Evolutionary conservation across 179 eudicot species (phyloP), one percentile per base, ranked within the genome.

Genomic region (Vitellaria paradoxa): DNA sequence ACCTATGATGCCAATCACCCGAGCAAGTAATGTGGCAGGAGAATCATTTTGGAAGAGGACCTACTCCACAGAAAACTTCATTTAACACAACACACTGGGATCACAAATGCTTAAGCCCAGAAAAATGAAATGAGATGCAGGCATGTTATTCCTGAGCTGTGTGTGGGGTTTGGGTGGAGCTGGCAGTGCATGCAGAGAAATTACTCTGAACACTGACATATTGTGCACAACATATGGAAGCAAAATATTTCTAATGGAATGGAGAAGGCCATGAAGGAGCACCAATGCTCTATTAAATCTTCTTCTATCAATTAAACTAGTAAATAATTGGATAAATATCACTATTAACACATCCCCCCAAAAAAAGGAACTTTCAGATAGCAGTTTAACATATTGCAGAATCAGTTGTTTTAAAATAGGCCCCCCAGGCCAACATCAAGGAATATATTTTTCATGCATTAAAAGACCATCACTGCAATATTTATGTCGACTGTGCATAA

Each of bases 1-100:
- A 75, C 98, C 88, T 45, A 96, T 87, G 66, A 96, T 94, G 68
- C 98, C 98, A 79, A 96, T 88, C 50, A 96, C 97, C 71, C 99
- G 93, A 74, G 98, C 92, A 84, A 96, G 92, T 81, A 96, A 88
- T 47, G 98, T 96, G 55, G 98, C 99, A 46, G 98, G 93, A 47
- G 99, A 92, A 89, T 96, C 99, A 68, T 96, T 96, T 87, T 94
- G 99, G 87, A 96, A 96, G 76, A 96, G 97, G 55, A 96, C 99
- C 99, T 96, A 77, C 72, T 74, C 37, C 55, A 78, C 56, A 63
- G 72, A 14, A 70, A 65, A 68, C 50, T 67, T 68, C 23, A 68
- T 46, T 49, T 59, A 49, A 59, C 49, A 61, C 45, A 40, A 59
- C 40, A 24, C 55, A 10, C n/a, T 47, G 21, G 42, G 53, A 52